Evolutionary conservation across 75 land plant species (phyloP).

Genomic region (Isoetes taiwanensis): DNA sequence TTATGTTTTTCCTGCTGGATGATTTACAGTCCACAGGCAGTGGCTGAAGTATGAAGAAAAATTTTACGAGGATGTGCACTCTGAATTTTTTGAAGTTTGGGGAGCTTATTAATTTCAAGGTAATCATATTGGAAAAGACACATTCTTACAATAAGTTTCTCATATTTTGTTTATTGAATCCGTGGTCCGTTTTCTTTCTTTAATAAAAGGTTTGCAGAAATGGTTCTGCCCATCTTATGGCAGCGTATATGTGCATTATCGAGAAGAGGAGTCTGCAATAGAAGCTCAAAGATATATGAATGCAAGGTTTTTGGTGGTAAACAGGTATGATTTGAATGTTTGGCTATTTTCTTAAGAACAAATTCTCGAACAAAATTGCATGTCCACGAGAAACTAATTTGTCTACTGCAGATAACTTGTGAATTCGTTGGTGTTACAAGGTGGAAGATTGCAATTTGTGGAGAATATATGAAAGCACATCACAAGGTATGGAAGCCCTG

Average conservation of each 20-base stretch:
- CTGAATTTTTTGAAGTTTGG: slow-evolving; percentile 94
- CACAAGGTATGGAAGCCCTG: too few species aligned
- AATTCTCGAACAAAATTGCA: too few species aligned
- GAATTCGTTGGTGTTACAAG: slow-evolving; percentile 72
- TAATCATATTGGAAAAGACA: too few species aligned
- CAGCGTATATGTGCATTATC: slow-evolving; percentile 89
- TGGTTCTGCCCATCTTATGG: slow-evolving; percentile 85
- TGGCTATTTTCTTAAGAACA: too few species aligned
- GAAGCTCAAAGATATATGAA: slow-evolving; percentile 65
- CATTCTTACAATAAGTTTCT: too few species aligned
- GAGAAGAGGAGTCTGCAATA: slow-evolving; percentile 60
- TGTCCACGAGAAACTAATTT: not conserved
- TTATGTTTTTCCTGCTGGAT: too few species aligned
- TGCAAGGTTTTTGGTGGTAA: slow-evolving; percentile 94
- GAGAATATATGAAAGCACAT: slow-evolving; percentile 81
- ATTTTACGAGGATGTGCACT: slow-evolving; percentile 98
- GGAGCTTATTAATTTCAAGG: slow-evolving; percentile 94
- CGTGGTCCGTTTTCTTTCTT: too few species aligned
- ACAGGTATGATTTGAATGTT: slow-evolving; percentile 57
- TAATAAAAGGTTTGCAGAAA: slow-evolving; percentile 96
- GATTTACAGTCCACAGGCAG: slow-evolving; percentile 73
- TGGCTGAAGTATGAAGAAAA: slow-evolving; percentile 75
- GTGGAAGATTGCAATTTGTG: slow-evolving; percentile 93
- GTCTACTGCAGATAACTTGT: slow-evolving; percentile 42
- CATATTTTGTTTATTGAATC: too few species aligned